Percentiles rank a stretch among this genome's conserved stretches.
These are phyloP conservation scores for Suillus cothurnatus DNA, from an alignment of 768 basidiomycete genomes.

Conservation along the genomic window DNA sequence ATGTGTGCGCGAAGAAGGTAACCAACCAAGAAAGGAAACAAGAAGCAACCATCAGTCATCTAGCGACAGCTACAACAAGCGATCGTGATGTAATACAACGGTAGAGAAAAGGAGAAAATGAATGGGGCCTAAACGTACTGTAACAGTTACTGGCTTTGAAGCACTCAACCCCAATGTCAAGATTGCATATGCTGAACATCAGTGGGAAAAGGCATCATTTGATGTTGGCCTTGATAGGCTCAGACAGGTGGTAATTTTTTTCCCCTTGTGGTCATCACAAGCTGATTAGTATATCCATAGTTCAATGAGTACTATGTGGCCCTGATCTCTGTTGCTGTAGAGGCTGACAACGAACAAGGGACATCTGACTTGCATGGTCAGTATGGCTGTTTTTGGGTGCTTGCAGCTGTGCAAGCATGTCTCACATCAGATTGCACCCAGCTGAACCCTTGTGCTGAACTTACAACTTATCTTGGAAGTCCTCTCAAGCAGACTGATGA, in stretches of 20 bases:
- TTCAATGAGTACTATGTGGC: not conserved
- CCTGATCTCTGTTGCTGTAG: not conserved
- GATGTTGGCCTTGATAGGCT: not conserved
- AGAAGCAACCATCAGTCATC: too few relatives aligned
- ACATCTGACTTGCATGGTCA: not conserved
- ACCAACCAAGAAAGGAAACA: too few relatives aligned
- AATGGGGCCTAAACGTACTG: too few relatives aligned
- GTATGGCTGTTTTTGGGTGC: not conserved
- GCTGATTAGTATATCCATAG: not conserved
- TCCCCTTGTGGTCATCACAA: not conserved
- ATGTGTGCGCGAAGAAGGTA: too few relatives aligned
- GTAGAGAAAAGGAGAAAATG: too few relatives aligned
- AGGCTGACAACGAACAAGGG: not conserved
- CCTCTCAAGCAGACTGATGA: too few relatives aligned
- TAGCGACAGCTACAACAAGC: too few relatives aligned
- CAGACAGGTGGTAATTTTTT: not conserved
- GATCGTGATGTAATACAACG: too few relatives aligned
- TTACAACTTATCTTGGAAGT: too few relatives aligned
- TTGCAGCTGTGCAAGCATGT: conserved; percentile 2
- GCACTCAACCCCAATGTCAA: conserved; percentile 1
- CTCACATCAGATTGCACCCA: not conserved
- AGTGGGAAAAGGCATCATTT: not conserved
- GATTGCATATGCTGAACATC: conserved; percentile 4
- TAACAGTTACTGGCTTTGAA: not conserved
- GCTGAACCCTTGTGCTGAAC: not conserved